Evolutionary conservation across 2,329 filamentous ascomycete species (phyloP), one percentile per base, ranked within the genome.

Genomic region (Sclerotinia borealis): DNA sequence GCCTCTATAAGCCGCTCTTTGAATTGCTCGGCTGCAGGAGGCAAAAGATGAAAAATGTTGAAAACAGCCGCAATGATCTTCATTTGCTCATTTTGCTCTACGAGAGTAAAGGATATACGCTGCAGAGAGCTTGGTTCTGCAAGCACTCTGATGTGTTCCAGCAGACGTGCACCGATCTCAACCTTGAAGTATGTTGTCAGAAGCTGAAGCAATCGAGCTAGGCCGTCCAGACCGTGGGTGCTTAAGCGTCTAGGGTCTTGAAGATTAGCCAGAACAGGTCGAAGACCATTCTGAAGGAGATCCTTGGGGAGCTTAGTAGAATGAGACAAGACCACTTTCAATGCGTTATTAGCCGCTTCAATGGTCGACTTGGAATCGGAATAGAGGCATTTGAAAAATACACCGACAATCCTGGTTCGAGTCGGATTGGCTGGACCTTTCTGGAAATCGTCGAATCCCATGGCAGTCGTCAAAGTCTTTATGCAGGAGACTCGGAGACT

Each of bases 161-260:
- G 81, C n/a, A 99, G 79, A 29, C 95, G 86, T 27, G 91, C 85
- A 8, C 95, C 96, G 61, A 99, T 99, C 74, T 99, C 95, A 0
- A 98, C 93, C 77, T 99, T 99, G 78, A 99, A 99, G 75, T 99
- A 99, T 65, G 95, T 98, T 0, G 93, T 99, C 22, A 99, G 80
- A 2, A 99, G 81, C 67, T 95, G 93, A 65, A 99, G 78, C 1
- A 99, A 81, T 45, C 93, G 87, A 22, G 93, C 93, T 37, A 99
- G 80, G 31, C 96, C 96, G 74, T 98, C 93, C 5, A 99, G 80
- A 2, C 93, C 93, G 70, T 93, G 90, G 0, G 93, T 90, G 25
- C 87, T 96, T 25, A 99, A 80, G 63, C 93, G 88, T 75, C 96
- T 92, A 0, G 93, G 90, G 72, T 99, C 95, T 68, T 96, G 93